Percentiles rank a stretch among this genome's conserved stretches.
phyloP scores from a whole-genome alignment of 345 rosid species.

The thale cress (Arabidopsis thaliana) region TAIR10.1 NC_003076.8:23042001-23042500 shows the following conservation, averaged over 20 bases:
- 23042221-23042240: neutral
- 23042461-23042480: neutral
- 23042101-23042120: constrained; percentile 25
- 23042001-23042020: neutral
- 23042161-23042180: neutral
- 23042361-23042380: constrained; percentile 31
- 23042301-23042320: neutral
- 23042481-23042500: neutral
- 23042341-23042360: constrained; percentile 12
- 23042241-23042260: constrained; percentile 19
- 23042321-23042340: constrained; percentile 9
- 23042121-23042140: constrained; percentile 28
- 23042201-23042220: neutral
- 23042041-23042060: neutral
- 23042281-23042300: too few species aligned
- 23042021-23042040: neutral
- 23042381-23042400: neutral
- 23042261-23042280: constrained; percentile 1
- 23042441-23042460: neutral
- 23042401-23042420: neutral
- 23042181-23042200: neutral
- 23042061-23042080: constrained; percentile 1
- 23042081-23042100: constrained; percentile 16
- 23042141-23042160: neutral
- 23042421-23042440: neutral